These are phyloP conservation scores for Cyberlindnera suaveolens DNA, from an alignment of 805 yeast species.

Conservation along the genomic window DNA sequence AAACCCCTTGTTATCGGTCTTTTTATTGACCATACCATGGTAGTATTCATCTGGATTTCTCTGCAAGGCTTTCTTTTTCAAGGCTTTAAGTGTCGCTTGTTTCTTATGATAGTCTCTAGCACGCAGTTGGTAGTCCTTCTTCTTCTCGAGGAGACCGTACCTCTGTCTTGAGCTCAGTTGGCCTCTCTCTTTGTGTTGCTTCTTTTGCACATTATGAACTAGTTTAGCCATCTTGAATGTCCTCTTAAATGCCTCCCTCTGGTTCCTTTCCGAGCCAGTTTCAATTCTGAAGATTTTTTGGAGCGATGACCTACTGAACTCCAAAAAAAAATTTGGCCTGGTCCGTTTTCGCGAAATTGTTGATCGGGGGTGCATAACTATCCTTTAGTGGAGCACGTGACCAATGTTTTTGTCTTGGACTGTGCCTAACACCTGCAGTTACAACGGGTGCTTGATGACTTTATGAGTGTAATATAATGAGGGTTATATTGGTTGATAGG, in stretches of 20 bases:
- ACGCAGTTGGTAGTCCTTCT: conserved; percentile 72
- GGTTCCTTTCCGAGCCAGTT: not conserved
- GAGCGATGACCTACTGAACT: not conserved
- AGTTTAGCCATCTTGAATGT: conserved; percentile 56
- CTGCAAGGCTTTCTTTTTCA: conserved; percentile 63
- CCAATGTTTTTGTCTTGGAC: too few species aligned
- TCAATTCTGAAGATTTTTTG: not conserved
- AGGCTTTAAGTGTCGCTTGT: conserved; percentile 55
- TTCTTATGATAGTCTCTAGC: conserved; percentile 61
- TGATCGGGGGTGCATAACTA: too few species aligned
- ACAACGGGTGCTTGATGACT: too few species aligned
- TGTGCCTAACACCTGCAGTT: too few species aligned
- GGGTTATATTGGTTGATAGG: not conserved
- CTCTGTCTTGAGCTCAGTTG: conserved; percentile 71
- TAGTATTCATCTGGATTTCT: conserved; percentile 95
- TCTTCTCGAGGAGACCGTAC: conserved; percentile 88
- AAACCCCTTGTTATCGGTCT: conserved; percentile 67
- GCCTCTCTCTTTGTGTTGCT: conserved; percentile 91
- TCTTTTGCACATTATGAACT: conserved; percentile 89
- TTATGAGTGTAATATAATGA: not conserved
- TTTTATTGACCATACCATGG: conserved; percentile 78
- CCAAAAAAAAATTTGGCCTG: too few species aligned
- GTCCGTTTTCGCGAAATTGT: too few species aligned
- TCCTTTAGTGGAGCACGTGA: too few species aligned
- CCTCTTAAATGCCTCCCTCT: not conserved